A percentile compares a stretch with the other conserved stretches of the same genome.
phyloP scores from a whole-genome alignment of 2,329 filamentous ascomycete species.

The Xylaria sp. region DNA sequence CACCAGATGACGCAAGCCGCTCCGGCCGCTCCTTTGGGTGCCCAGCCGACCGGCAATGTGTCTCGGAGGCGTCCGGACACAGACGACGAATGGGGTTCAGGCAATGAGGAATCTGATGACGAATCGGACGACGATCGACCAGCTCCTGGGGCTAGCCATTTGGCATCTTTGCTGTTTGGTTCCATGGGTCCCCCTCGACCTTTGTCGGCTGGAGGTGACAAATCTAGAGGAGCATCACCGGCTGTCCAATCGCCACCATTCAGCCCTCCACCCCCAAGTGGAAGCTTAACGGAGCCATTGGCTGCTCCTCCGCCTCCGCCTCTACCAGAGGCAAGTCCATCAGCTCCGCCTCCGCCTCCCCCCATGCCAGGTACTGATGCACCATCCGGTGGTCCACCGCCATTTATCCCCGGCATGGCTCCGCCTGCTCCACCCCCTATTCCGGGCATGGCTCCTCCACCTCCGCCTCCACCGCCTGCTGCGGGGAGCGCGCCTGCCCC shows the following conservation, averaged over 20 bases:
- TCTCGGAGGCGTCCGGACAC: constrained; percentile 65
- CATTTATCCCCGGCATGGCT: constrained; percentile 41
- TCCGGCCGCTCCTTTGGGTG: constrained; percentile 52
- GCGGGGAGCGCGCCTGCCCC: constrained; percentile 59
- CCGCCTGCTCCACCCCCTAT: constrained; percentile 60
- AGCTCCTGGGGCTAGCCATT: constrained; percentile 86
- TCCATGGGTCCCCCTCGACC: constrained; percentile 96
- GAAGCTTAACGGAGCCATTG: constrained; percentile 48
- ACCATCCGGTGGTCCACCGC: constrained; percentile 25
- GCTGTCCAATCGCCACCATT: constrained; percentile 53
- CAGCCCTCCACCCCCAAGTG: constrained; percentile 50
- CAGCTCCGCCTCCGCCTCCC: constrained; percentile 53
- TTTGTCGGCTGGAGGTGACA: constrained; percentile 82
- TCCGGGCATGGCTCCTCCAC: constrained; percentile 54
- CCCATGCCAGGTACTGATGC: constrained; percentile 55
- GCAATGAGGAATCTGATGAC: constrained; percentile 71
- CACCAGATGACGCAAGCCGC: constrained; percentile 78
- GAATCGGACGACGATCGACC: constrained; percentile 82
- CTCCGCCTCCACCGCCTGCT: constrained; percentile 59
- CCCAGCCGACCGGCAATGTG: constrained; percentile 62
- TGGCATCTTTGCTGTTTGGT: constrained; percentile 94
- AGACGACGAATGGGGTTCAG: constrained; percentile 87
- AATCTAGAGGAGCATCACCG: constrained; percentile 59
- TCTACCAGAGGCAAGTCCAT: constrained; percentile 52
- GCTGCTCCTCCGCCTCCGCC: constrained; percentile 53